Evolutionary conservation across 139 green algal genomes (phyloP), one percentile per base, ranked within the genome.

Genomic region (Diplosphaera chodatii): DNA sequence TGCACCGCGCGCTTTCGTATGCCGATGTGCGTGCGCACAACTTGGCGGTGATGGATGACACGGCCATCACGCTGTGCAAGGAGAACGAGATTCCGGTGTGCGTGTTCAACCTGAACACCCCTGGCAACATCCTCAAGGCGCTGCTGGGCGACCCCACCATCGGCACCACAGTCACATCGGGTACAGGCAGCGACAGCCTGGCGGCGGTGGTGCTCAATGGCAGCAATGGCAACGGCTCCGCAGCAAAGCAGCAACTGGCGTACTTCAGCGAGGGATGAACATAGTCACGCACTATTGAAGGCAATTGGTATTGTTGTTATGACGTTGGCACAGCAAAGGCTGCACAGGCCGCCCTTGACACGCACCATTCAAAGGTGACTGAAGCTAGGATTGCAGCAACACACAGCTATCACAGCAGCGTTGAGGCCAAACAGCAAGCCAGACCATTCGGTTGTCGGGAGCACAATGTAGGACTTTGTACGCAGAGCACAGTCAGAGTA

Each of bases 31-130:
- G 77, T 33, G n/a, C 69, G 20, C 55, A 83, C 16, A 59, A 78
- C 25, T 79, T 96, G 66, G 33, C 80, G 64, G 92, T 98, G 1
- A 97, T 98, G 93, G 93, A 98, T 75, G 87, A 92, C 72, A 98
- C 95, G 5, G 95, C 95, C n/a, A 92, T 98, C 78, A 97, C 95
- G 55, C 84, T 99, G 66, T 98, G 94, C 89, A 90, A 93, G 72
- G 93, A 99, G 81, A 98, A 99, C 74, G 78, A 87, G 62, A 98
- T 99, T 66, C 93, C 92, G 5, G 80, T 78, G 21, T 63, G 23
- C 6, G 91, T 98, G 21, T 96, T 98, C 82, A 92, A 96, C 80
- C 80, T 96, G 25, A 81, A 84, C 56, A 82, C 83, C 68, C 77
- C 74, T 13, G 90, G 89, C 62, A 96, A 95, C 75, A 89, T 97